Conservation (phyloP, 495 filamentous ascomycete genomes). For the Hypoxylon intermedium region DNA sequence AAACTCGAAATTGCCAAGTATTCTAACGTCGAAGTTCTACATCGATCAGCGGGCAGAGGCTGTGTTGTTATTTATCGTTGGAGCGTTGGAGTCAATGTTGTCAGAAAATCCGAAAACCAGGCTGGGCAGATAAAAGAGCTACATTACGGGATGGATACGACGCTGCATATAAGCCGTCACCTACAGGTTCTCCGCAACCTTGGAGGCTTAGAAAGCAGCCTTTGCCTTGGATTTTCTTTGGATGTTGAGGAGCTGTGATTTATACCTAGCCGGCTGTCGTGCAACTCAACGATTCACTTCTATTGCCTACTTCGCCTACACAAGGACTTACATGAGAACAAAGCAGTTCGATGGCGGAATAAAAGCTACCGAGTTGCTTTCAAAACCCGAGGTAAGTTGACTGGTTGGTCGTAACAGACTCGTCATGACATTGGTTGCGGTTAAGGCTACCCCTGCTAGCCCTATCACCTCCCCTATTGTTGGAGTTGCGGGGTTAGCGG, state of each 20-base stretch:
- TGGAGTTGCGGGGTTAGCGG: conserved; percentile 30
- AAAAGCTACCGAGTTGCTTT: no score
- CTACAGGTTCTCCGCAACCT: background rate
- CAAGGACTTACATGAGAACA: no score
- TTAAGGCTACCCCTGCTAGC: conserved; percentile 28
- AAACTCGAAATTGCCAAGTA: background rate
- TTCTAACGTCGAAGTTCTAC: background rate
- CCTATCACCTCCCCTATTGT: conserved; percentile 12
- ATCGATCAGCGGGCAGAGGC: background rate
- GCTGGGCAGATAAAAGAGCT: conserved; percentile 11
- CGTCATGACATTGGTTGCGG: conserved; percentile 23
- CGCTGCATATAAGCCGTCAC: conserved; percentile 26
- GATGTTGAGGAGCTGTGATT: background rate
- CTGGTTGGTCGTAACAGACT: background rate
- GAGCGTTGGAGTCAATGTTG: background rate
- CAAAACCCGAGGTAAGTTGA: background rate
- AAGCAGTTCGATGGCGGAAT: no score
- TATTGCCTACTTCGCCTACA: no score
- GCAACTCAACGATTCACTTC: background rate
- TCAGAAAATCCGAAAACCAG: conserved; percentile 1
- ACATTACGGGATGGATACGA: conserved; percentile 26
- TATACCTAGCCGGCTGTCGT: background rate
- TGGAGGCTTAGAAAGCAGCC: background rate
- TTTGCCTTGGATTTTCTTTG: background rate
- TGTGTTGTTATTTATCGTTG: conserved; percentile 21